Evolutionary conservation across 2,329 filamentous ascomycete genomes (phyloP), one percentile per base, ranked within the genome.

Genomic region (Xylariaceae sp.): DNA sequence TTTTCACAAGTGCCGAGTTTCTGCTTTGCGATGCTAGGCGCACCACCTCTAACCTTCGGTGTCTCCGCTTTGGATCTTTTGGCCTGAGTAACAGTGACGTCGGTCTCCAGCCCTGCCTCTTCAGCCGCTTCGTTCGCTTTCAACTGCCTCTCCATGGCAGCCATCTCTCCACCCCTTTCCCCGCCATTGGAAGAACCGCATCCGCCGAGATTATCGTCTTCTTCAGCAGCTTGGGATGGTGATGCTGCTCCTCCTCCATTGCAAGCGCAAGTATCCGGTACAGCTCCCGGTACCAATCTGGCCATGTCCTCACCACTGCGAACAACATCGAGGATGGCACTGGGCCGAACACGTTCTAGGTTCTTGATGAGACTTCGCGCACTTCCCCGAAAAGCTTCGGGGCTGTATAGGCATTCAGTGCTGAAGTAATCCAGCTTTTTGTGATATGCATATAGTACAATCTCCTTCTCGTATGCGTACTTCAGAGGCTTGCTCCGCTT

Each of bases 401-500:
- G 94, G 56, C 91, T 96, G 78, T 99, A 99, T 62, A 99, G 92
- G 78, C 94, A 99, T 76, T 99, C 94, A 0, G 94, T 99, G 70
- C 88, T 96, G 76, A 99, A 99, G 76, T 99, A 99, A 72, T 97
- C 92, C 64, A 99, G 80, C 74, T 92, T 92, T 75, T 94, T 96
- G 78, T 99, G 92, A 72, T 97, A 90, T 4, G 94, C 94, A 72
- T 99, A 99, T 4, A 99, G 81, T 15, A 99, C 94, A 66, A 99
- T 99, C 73, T 99, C 94, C 77, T 99, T 99, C 73, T 99, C 94
- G 72, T 97, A 99, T 1, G 93, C 92, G 73, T 97, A 99, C 74
- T 99, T 97, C 51, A 99, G 81, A 11, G 94, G 94, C 76, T 99
- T 99, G 76, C 90, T 96, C 65, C 94, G 84, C 78, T 96, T 95